Conservation (phyloP, 1,284 basidiomycete genomes). For the Irpex sp. region DNA sequence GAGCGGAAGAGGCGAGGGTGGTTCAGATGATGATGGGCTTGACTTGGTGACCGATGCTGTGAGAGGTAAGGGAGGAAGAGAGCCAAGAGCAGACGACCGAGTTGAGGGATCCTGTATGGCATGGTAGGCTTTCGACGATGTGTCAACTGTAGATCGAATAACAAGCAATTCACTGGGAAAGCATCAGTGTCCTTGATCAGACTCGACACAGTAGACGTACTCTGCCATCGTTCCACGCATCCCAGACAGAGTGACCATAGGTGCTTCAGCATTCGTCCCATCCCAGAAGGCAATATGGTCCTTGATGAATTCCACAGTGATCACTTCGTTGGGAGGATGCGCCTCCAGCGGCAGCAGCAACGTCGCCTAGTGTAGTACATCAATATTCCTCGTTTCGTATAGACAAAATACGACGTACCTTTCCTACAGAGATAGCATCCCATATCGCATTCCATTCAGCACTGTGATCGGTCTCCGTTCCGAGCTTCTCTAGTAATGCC, state of each 20-base stretch:
- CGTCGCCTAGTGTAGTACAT: constrained; percentile 53
- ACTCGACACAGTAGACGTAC: constrained; percentile 32
- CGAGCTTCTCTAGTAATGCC: constrained; percentile 80
- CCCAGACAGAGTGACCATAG: constrained; percentile 78
- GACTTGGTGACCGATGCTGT: constrained; percentile 19
- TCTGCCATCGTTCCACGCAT: constrained; percentile 64
- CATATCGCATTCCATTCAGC: constrained; percentile 78
- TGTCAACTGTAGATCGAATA: constrained; percentile 63
- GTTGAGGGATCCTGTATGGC: constrained; percentile 53
- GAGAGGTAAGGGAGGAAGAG: constrained; percentile 37
- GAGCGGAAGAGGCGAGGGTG: constrained; percentile 14
- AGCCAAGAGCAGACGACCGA: constrained; percentile 45
- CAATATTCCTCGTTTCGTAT: constrained; percentile 1
- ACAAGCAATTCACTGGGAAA: constrained; percentile 50
- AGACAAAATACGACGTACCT: constrained; percentile 42
- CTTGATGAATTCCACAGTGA: constrained; percentile 73
- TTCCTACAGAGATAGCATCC: constrained; percentile 60
- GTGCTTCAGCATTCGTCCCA: constrained; percentile 38
- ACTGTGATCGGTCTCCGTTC: constrained; percentile 56
- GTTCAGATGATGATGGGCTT: constrained; percentile 10
- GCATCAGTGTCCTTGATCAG: constrained; percentile 9
- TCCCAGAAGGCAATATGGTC: constrained; percentile 75
- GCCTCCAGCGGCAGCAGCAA: constrained; percentile 72
- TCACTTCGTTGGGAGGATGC: constrained; percentile 41
- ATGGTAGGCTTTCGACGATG: constrained; percentile 57